phyloP scores from a whole-genome alignment of 1,139 yeast species.

The Diutina neorugosa region DNA sequence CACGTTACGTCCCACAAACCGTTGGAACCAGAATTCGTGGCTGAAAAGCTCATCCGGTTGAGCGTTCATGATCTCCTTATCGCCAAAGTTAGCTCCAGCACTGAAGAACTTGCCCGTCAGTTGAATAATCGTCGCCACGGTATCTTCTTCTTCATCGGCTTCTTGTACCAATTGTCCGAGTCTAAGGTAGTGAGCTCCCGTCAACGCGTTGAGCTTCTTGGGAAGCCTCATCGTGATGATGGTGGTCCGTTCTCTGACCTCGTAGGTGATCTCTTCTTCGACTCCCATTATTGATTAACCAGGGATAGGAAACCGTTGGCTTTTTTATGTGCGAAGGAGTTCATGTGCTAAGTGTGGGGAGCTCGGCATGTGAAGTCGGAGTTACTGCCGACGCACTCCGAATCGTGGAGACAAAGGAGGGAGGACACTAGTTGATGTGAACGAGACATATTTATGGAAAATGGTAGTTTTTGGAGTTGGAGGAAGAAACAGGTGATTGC shows the following conservation, averaged over 20 bases:
- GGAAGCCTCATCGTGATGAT: conserved; percentile 63
- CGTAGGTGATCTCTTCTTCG: conserved; percentile 26
- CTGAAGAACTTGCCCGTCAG: conserved; percentile 70
- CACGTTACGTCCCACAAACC: conserved; percentile 59
- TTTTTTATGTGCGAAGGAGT: background rate
- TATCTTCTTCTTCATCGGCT: conserved; percentile 57
- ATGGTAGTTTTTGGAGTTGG: too few relatives aligned
- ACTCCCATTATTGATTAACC: conserved; percentile 7
- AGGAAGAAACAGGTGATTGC: too few relatives aligned
- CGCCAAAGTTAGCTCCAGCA: conserved; percentile 70
- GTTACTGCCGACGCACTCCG: background rate
- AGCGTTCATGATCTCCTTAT: conserved; percentile 17
- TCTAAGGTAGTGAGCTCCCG: conserved; percentile 50
- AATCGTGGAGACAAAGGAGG: too few relatives aligned
- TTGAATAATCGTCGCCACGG: conserved; percentile 56
- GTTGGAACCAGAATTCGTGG: conserved; percentile 44
- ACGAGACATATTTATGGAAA: too few relatives aligned
- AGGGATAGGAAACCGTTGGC: too few relatives aligned
- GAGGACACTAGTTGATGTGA: too few relatives aligned
- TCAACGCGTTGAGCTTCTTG: conserved; percentile 52
- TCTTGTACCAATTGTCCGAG: conserved; percentile 48
- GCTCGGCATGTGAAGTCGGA: background rate
- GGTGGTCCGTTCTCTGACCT: conserved; percentile 42
- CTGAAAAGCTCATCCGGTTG: conserved; percentile 19
- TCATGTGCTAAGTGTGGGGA: background rate